Conservation (phyloP, 23 red algal genomes). For the Gracilaria gracilis region DNA sequence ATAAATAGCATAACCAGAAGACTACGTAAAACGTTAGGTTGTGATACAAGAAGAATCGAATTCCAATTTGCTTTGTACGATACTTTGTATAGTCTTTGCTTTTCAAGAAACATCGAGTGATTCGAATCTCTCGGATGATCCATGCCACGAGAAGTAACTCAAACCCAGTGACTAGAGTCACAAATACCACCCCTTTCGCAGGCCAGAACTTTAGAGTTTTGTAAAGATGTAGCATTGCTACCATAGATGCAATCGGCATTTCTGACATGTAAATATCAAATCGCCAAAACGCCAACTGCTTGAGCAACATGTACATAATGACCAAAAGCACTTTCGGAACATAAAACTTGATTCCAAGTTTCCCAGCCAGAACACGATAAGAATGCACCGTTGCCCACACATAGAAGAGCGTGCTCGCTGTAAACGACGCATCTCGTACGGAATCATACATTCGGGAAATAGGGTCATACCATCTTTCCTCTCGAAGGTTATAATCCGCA, state of each 20-base stretch:
- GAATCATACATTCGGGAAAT: constrained; percentile 68
- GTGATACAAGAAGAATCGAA: constrained; percentile 86
- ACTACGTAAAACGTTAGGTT: constrained; percentile 82
- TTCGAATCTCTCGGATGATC: constrained; percentile 67
- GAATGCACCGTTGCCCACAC: constrained; percentile 83
- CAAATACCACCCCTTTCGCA: constrained; percentile 52
- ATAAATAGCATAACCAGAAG: constrained; percentile 72
- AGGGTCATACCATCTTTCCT: constrained; percentile 56
- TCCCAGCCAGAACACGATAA: constrained; percentile 59
- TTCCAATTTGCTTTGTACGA: constrained; percentile 85
- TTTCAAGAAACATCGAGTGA: constrained; percentile 68
- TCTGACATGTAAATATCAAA: constrained; percentile 72
- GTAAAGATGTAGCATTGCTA: constrained; percentile 75
- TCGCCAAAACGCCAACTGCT: constrained; percentile 52
- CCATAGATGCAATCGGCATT: constrained; percentile 67
- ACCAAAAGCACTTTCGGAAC: constrained; percentile 75
- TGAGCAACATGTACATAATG: constrained; percentile 58
- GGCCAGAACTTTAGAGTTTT: constrained; percentile 58
- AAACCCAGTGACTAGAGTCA: constrained; percentile 41
- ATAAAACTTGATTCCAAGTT: constrained; percentile 62
- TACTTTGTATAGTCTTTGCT: constrained; percentile 73
- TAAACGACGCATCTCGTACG: constrained; percentile 67
- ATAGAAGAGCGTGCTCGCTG: constrained; percentile 73
- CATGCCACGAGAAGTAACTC: constrained; percentile 67
- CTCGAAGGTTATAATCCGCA: constrained; percentile 39